Base-by-base conservation (phyloP, 495 filamentous ascomycete genomes). In the Hypomontagnella monticulosa region DNA sequence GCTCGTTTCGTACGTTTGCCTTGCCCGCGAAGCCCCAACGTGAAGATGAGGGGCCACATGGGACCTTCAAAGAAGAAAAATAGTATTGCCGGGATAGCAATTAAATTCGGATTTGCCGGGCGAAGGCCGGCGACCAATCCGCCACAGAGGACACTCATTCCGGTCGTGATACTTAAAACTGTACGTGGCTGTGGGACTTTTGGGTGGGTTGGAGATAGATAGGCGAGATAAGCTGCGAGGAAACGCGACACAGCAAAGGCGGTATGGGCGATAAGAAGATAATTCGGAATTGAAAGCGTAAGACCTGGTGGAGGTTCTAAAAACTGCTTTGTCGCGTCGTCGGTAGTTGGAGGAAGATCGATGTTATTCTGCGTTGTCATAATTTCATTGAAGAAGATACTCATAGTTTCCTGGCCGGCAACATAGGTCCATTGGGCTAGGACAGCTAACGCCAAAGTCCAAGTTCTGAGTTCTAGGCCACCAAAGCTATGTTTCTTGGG, bases 341-440 rank as follows among this genome's bases (percentile, higher is more conserved):
- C 83, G 11, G 16, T 32, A 15, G 16, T 16, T 12, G 82, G 76
- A 27, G 85, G 77, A 75, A 30, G 71, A 77, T 11, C 70, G 51
- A 60, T 78, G 73, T 16, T 78, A 77, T 32, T 83, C 77, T 18
- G 75, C 75, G 48, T 79, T 76, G 63, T 65, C n/a, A 84, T 27
- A 11, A 84, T 66, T 41, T 52, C 56, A 64, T 84, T 81, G 76
- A 91, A 90, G 75, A 85, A 90, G 33, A 87, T 81, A 7, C 85
- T 87, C 74, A 89, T 87, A 34, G 83, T 87, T 63, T 90, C 88
- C 67, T 93, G 90, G 0, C 88, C 83, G 20, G 86, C 88, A 15
- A 89, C 84, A 70, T 92, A 93, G n/a, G 82, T 85, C 80, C 89
- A 92, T 69, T 93, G 90, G 11, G 88, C 83, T 34, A 88, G 53